These are phyloP conservation scores for Penicillium manginii DNA, from an alignment of 495 filamentous ascomycete species.

Conservation along the genomic window DNA sequence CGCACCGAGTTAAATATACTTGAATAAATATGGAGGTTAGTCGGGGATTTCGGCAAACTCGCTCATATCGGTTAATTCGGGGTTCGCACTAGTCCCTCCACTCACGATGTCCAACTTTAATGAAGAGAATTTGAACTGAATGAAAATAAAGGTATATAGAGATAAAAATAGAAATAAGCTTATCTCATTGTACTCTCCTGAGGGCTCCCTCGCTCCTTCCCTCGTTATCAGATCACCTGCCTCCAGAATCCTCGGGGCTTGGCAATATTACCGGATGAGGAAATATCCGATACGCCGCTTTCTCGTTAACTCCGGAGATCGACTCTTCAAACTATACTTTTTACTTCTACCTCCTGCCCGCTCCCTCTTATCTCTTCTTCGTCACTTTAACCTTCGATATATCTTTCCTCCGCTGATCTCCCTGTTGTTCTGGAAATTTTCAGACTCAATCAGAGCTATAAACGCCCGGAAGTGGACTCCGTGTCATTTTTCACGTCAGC, in stretches of 20 bases:
- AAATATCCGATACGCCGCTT: conserved; percentile 21
- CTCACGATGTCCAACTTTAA: no score
- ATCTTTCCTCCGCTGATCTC: no score
- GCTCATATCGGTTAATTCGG: neutral
- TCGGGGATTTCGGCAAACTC: neutral
- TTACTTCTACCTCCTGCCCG: neutral
- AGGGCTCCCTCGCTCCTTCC: neutral
- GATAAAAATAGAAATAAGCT: neutral
- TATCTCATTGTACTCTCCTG: neutral
- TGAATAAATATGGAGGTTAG: neutral
- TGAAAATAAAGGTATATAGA: neutral
- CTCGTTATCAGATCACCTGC: neutral
- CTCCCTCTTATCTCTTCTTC: neutral
- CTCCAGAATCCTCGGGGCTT: conserved; percentile 7
- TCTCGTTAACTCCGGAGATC: conserved; percentile 10
- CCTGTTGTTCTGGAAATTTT: no score
- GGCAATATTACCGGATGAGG: conserved; percentile 8
- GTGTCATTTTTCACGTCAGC: neutral
- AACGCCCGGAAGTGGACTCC: no score
- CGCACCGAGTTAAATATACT: neutral
- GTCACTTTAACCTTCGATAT: no score
- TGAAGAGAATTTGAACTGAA: no score
- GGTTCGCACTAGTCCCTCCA: no score
- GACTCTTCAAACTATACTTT: conserved; percentile 1
- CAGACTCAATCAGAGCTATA: no score